Percentiles rank a stretch among this genome's conserved stretches.
Conservation (phyloP, 2,329 filamentous ascomycete genomes). For the Sphaerulina vaccinii region DNA sequence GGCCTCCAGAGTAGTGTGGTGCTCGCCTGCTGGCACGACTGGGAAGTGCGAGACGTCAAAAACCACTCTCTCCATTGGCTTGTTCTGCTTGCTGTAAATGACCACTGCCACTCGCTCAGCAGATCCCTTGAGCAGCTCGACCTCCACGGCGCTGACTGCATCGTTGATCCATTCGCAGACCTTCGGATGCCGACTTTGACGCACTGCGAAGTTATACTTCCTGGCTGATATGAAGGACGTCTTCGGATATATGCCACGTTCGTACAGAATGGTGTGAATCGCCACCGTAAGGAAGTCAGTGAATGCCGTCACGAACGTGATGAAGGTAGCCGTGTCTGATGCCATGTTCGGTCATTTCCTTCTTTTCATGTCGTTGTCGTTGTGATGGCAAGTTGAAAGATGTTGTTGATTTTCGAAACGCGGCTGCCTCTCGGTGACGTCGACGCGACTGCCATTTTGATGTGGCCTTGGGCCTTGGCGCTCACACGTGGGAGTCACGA, state of each 20-base stretch:
- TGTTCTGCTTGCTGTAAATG: conserved; percentile 52
- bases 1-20: conserved; percentile 54
- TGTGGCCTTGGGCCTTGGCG: no score
- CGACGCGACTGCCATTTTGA: not conserved
- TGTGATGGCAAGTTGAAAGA: not conserved
- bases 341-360: conserved; percentile 18
- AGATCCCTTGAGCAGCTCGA: conserved; percentile 63
- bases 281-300: conserved; percentile 77
- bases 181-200: conserved; percentile 80
- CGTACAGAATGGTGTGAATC: conserved; percentile 82
- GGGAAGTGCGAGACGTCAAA: conserved; percentile 61
- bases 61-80: conserved; percentile 59
- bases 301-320: conserved; percentile 66
- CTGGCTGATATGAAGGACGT: conserved; percentile 74
- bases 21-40: conserved; percentile 46
- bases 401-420: not conserved
- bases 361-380: not conserved
- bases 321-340: conserved; percentile 41
- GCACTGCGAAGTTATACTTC: conserved; percentile 80
- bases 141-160: conserved; percentile 69
- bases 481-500: not conserved
- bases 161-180: conserved; percentile 85
- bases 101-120: conserved; percentile 58
- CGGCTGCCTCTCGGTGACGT: not conserved
- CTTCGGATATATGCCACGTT: conserved; percentile 74